Percentiles rank a stretch among this genome's conserved stretches.
phyloP scores from a whole-genome alignment of 257 asterid genomes.

The Nicotiana tomentosiformis region DNA sequence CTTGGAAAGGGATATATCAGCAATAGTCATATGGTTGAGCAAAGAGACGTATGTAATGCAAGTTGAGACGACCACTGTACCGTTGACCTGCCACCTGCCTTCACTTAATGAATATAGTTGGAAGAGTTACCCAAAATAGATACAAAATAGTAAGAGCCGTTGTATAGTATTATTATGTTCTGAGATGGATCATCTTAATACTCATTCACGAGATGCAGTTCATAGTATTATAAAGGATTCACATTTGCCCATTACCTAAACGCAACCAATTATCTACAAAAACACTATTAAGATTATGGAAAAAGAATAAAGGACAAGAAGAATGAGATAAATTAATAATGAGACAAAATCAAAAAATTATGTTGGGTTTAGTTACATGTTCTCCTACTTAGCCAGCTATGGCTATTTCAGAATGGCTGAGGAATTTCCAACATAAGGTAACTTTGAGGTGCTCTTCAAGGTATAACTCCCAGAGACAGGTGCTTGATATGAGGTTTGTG shows the following conservation, averaged over 20 bases:
- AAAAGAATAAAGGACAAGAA: neutral
- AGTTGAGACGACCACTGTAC: neutral
- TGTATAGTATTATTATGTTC: neutral
- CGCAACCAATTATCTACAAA: neutral
- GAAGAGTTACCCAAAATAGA: neutral
- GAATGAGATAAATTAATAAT: neutral
- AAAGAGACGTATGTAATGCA: neutral
- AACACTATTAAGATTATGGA: neutral
- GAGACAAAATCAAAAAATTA: neutral
- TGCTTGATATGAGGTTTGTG: neutral
- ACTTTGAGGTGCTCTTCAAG: no score
- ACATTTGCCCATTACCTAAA: neutral
- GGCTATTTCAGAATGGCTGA: neutral
- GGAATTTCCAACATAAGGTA: neutral
- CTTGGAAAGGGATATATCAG: neutral
- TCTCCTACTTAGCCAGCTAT: neutral
- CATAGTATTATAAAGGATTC: neutral
- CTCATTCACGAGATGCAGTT: neutral
- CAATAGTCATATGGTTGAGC: neutral
- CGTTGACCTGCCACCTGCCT: neutral
- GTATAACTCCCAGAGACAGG: neutral
- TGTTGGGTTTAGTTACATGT: neutral
- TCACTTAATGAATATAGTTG: conserved; percentile 4
- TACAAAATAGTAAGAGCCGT: no score
- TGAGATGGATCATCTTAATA: neutral